Percentiles rank a stretch among this genome's conserved stretches.
Evolutionary conservation across 768 basidiomycete genomes (phyloP).

Genomic region (Calocera cornea): DNA sequence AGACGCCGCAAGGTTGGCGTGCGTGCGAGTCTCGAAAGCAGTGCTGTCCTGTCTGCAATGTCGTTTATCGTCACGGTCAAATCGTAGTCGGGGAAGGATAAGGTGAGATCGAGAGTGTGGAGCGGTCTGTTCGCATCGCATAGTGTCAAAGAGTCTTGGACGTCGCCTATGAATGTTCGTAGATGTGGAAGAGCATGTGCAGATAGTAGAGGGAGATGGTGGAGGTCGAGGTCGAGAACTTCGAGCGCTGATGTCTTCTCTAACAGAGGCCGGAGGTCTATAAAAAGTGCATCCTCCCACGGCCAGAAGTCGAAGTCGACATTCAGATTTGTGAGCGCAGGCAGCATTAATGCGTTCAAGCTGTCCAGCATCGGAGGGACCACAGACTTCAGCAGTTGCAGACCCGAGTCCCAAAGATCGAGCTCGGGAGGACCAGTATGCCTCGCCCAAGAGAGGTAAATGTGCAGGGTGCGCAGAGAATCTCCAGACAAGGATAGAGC

Average conservation of each 20-base stretch:
- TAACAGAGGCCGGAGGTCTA: not conserved
- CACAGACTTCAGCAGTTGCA: not conserved
- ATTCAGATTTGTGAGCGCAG: not conserved
- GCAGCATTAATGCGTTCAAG: not conserved
- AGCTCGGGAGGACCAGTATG: not conserved
- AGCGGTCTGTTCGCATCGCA: not conserved
- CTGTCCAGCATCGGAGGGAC: not conserved
- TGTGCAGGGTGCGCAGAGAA: not conserved
- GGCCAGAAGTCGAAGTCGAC: not conserved
- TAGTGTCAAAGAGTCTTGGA: not conserved
- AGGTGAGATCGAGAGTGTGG: not conserved
- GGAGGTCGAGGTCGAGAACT: not conserved
- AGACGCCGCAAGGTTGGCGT: not conserved
- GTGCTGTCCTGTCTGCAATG: not conserved
- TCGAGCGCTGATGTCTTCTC: not conserved
- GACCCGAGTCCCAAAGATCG: not conserved
- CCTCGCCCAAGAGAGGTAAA: not conserved
- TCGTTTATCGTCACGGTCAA: not conserved
- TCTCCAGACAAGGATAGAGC: not conserved
- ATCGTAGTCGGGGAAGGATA: not conserved
- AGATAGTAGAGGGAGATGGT: not conserved
- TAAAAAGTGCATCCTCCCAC: not conserved
- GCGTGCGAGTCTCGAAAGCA: not conserved
- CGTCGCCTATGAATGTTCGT: not conserved
- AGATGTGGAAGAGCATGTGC: not conserved